Evolutionary conservation across 352 stramenopile genomes (phyloP).

Genomic region (Phytopythium chamaehyphon): DNA sequence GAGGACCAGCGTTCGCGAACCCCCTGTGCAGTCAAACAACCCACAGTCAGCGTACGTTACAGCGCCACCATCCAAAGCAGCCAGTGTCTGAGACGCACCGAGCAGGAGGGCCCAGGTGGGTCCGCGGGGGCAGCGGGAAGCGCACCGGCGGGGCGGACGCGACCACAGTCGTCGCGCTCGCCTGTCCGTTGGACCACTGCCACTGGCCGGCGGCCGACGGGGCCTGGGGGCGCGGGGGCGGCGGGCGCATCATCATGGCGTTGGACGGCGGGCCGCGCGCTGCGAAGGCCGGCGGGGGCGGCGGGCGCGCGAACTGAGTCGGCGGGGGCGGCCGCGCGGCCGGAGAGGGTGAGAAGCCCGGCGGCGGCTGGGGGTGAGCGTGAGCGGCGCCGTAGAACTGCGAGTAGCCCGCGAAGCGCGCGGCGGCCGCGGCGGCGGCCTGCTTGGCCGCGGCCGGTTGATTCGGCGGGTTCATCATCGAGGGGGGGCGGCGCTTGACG

Average conservation of each 20-base stretch:
- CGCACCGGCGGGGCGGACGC: slow-evolving; percentile 33
- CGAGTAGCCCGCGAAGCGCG: slow-evolving; percentile 58
- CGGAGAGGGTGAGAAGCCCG: slow-evolving; percentile 5
- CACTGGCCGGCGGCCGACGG: slow-evolving; percentile 33
- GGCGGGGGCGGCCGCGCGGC: slow-evolving; percentile 10
- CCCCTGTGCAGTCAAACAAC: slow-evolving; percentile 1
- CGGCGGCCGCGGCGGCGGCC: slow-evolving; percentile 28
- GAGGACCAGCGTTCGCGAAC: slow-evolving; percentile 13
- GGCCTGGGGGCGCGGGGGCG: slow-evolving; percentile 24
- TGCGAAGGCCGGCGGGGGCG: slow-evolving; percentile 13
- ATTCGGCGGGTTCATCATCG: slow-evolving; percentile 32
- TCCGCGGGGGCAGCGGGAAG: slow-evolving; percentile 30
- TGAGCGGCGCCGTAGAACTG: slow-evolving; percentile 52
- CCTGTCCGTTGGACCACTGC: slow-evolving; percentile 61
- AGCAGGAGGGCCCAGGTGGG: slow-evolving; percentile 5
- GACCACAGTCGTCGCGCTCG: slow-evolving; percentile 17
- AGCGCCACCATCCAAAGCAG: background rate
- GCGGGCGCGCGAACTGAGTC: slow-evolving; percentile 12
- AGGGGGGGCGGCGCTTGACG: background rate
- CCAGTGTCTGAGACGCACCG: too few species aligned
- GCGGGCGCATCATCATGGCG: slow-evolving; percentile 30
- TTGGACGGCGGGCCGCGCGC: slow-evolving; percentile 13
- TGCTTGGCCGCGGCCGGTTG: slow-evolving; percentile 23
- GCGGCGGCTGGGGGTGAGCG: slow-evolving; percentile 2
- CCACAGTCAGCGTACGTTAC: background rate